Evolutionary conservation across 2,329 filamentous ascomycete genomes (phyloP), one percentile per base, ranked within the genome.

Genomic region (Botrytis pseudocinerea): DNA sequence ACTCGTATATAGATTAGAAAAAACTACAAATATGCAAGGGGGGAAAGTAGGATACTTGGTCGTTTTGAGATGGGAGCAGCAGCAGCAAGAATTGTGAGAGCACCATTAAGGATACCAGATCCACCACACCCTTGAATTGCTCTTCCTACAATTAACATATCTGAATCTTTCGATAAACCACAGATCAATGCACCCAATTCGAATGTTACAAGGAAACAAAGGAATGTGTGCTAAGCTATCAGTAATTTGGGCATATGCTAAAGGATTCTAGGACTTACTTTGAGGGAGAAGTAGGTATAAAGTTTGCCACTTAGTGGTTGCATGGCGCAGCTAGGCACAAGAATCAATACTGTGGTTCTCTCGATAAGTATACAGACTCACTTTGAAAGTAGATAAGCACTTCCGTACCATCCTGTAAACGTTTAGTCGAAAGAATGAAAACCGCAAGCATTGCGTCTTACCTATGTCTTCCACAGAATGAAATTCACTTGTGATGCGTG

Each of bases 301-400:
- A 68, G 22, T 51, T 68, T 68, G 22, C 44, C 64, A 16, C 40
- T 46, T 32, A 38, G 64, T 4, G 44, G 44, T 35, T 54, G 64
- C 32, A 68, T 28, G 9, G 3, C 1, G 35, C 62, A 42, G n/a
- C 62, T 64, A 18, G 38, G 14, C 14, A n/a, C 51, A 18, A 64
- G 25, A 64, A 64, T n/a, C 35, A 64, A 0, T n/a, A 44, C 6
- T 18, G 22, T 20, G 2, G 9, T 14, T 64, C 12, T 64, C 12
- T 44, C 22, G 9, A 35, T 64, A 14, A 64, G 8, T n/a, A 64
- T 6, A 4, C 25, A 46, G 25, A 42, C 62, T 44, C 0, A 44
- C 35, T 64, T 42, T 64, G 38, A 40, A 32, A 64, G 38, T 18
- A 64, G 22, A 64, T 44, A 44, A 28, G 42, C 62, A 64, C 62